Evolutionary conservation across 2,329 filamentous ascomycete species (phyloP).

Genomic region (Cladophialophora immunda): DNA sequence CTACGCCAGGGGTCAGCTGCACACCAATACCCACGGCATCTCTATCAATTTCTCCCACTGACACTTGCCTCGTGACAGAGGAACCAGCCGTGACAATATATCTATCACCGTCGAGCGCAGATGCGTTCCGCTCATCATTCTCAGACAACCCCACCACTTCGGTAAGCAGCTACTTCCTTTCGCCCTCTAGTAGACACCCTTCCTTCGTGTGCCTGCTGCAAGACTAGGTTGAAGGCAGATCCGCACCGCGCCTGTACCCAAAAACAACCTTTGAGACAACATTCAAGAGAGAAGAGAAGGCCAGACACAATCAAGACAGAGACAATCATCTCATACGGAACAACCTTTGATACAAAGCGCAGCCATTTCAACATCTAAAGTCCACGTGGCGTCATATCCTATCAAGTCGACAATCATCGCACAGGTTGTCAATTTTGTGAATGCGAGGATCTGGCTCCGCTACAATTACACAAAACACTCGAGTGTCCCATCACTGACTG

Average conservation of each 20-base stretch:
- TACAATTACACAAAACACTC: neutral
- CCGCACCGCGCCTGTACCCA: neutral
- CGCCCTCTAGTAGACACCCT: neutral
- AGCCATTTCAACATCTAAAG: neutral
- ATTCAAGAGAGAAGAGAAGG: neutral
- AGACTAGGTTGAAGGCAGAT: neutral
- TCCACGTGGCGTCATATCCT: neutral
- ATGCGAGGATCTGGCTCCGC: neutral
- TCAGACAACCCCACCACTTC: neutral
- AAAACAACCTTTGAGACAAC: neutral
- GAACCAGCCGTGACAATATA: neutral
- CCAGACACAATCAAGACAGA: neutral
- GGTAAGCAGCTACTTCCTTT: neutral
- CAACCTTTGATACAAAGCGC: neutral
- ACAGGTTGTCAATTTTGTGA: neutral
- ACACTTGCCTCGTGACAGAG: neutral
- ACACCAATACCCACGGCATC: neutral
- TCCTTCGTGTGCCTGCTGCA: neutral
- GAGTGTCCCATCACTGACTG: neutral
- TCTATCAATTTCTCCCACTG: neutral
- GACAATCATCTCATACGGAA: neutral
- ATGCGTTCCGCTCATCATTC: neutral
- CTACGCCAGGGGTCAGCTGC: neutral
- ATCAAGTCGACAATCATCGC: neutral
- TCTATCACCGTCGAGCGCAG: neutral